phyloP scores from a whole-genome alignment of 441 rosid species.

The Cnidoscolus chayamansa region DNA sequence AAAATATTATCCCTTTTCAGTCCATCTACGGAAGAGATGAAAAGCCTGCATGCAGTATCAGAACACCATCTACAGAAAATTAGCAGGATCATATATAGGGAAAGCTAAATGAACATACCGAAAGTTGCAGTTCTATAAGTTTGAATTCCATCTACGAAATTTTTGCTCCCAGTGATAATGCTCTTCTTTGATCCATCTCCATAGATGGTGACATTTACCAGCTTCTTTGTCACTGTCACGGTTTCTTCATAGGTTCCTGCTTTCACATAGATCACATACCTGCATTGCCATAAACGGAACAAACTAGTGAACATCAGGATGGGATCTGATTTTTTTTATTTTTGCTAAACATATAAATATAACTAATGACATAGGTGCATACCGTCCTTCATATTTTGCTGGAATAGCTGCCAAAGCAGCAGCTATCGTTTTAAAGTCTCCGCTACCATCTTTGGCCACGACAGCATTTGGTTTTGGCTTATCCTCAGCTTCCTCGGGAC shows the following conservation, averaged over 20 bases:
- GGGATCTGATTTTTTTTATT: no score
- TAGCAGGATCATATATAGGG: no score
- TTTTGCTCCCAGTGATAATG: slow-evolving; percentile 54
- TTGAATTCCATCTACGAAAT: slow-evolving; percentile 45
- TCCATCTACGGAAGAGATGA: no score
- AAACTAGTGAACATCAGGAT: no score
- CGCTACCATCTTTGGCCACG: slow-evolving; percentile 78
- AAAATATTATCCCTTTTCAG: neutral
- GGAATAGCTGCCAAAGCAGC: slow-evolving; percentile 66
- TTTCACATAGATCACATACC: slow-evolving; percentile 63
- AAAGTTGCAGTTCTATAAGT: slow-evolving; percentile 60
- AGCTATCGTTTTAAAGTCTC: slow-evolving; percentile 54
- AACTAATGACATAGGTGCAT: neutral
- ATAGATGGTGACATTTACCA: slow-evolving; percentile 54
- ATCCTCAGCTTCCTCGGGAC: slow-evolving; percentile 2
- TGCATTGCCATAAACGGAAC: slow-evolving; percentile 19
- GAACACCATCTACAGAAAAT: no score
- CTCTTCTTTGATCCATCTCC: slow-evolving; percentile 83
- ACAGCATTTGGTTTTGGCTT: slow-evolving; percentile 45
- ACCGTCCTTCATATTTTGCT: slow-evolving; percentile 47
- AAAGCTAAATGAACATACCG: slow-evolving; percentile 32
- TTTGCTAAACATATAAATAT: no score
- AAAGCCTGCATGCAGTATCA: no score
- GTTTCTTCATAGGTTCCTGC: slow-evolving; percentile 59
- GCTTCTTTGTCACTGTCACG: slow-evolving; percentile 48